Evolutionary conservation across 2,329 filamentous ascomycete species (phyloP), one percentile per base, ranked within the genome.

Genomic region (Paraphaeosphaeria minitans): DNA sequence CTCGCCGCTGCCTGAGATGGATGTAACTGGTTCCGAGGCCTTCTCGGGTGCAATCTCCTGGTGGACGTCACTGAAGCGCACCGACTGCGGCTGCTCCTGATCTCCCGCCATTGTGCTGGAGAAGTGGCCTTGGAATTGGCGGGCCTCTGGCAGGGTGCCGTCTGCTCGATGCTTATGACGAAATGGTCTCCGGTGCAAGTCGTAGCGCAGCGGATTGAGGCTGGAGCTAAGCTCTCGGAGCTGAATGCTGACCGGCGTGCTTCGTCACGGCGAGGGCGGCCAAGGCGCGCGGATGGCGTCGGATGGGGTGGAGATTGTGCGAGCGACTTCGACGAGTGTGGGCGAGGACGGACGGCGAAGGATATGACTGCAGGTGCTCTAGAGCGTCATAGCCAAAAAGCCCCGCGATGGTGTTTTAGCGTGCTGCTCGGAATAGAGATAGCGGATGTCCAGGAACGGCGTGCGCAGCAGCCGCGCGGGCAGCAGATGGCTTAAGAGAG

Each of bases 31-130:
- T 60, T 75, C 71, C 42, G 68, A 72, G 29, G 71, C 67, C 16
- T 61, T 55, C 19, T 70, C 68, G 16, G 77, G 75, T 61, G 76
- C 72, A 56, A 78, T 77, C 57, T 78, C 76, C 57, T 78, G 53
- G 56, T 74, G 70, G 60, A 74, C 67, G 35, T 75, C 72, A 68
- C 72, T 76, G 71, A 79, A 78, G 65, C 77, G 76, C 57, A 79
- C 77, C 42, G 70, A 67, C 59, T 73, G 75, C 51, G 69, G 62
- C 51, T 67, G 66, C 48, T 69, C 70, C 50, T 65, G 62, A 3
- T 67, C 59, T 41, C 68, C 66, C 53, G 69, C 57, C 74, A 76
- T 76, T 61, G 50, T 64, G 65, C 45, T 49, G 54, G 52, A 55
- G 22, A 19, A 45, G 3, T 6, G 14, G 5, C 13, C 14, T 16